Evolutionary conservation across 305 asterid genomes (phyloP), one percentile per base, ranked within the genome.

Genomic region (Solanum chacoense): DNA sequence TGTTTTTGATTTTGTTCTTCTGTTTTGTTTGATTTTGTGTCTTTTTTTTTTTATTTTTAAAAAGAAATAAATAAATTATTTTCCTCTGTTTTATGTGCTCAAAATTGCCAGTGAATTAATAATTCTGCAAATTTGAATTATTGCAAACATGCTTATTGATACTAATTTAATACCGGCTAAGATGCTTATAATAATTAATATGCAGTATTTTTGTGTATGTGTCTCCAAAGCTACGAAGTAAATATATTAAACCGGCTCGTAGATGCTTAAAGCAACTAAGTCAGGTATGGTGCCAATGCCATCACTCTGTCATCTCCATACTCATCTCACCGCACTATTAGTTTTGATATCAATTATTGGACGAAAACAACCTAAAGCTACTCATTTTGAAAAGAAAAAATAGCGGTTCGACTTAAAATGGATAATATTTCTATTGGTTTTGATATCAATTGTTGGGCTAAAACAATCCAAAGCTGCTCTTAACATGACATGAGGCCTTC

Each of bases 241-340:
- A 34, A 4, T 16, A 32, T 34, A 74, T 36, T 0, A 32, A 9
- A 9, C 0, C 26, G 7, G 22, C 24, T 73, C 2, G 2, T 34
- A 32, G 4, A 73, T 31, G 3, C 12, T 1, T 8, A 24, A 29
- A 29, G n/a, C 3, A 11, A 74, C 26, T 8, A 32, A 73, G 76
- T 6, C 5, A 0, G 4, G 35, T 12, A 0, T 0, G 0, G 4
- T 0, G n/a, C 76, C 76, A 11, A 40, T 42, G 55, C 4, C 3
- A 32, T 74, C 26, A 32, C 26, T 72, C 11, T 9, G 28, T 2
- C 37, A 73, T 14, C 78, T 73, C 78, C 12, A 73, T 73, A 73
- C 78, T 28, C 36, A 14, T 73, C 6, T 13, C 12, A 1, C 6
- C 7, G 37, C 9, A 14, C 37, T 73, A 31, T 3, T 31, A 10